Evolutionary conservation across 2,329 filamentous ascomycete species (phyloP), one percentile per base, ranked within the genome.

Genomic region (Xylariaceae sp.): DNA sequence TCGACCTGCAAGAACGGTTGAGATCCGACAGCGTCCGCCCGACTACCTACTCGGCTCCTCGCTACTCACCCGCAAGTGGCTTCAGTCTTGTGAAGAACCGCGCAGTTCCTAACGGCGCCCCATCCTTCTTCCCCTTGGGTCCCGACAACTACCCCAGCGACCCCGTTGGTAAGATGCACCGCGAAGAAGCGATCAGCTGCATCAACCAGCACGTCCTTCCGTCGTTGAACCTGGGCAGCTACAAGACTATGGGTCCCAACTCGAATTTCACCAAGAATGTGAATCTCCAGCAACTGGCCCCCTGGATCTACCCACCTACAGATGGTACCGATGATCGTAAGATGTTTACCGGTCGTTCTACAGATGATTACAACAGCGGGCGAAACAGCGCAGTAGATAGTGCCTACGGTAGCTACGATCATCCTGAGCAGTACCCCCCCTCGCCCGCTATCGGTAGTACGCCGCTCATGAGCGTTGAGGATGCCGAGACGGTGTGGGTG

Each of bases 171-270:
- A 85, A 85, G 70, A 81, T 86, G 56, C 81, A 83, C 64, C 77
- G 81, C 11, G 82, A 86, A 58, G 82, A 85, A 60, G 81, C 81
- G 1, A 76, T 86, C 38, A 79, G 77, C 64, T 86, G 85, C 66
- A 85, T 86, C 66, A 86, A 86, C 64, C 82, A 86, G 65, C 84
- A 83, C 56, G 80, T 86, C 2, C 71, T 86, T 32, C 82, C 83
- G 15, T 75, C 77, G 4, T 71, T 82, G 14, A 81, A 80, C 56
- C 69, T 81, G 2, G 75, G 75, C 36, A 72, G 71, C 27, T 71
- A 73, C 48, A 77, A 75, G 51, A 48, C 60, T 5, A 49, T 55
- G 22, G 62, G 62, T 27, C 46, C 70, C 11, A 73, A 72, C 55
- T 68, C 71, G 10, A 73, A 74, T 45, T 71, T 77, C 18, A 69